These are phyloP conservation scores for Debaryomyces maramus DNA, from an alignment of 805 yeast genomes.

Conservation along the genomic window DNA sequence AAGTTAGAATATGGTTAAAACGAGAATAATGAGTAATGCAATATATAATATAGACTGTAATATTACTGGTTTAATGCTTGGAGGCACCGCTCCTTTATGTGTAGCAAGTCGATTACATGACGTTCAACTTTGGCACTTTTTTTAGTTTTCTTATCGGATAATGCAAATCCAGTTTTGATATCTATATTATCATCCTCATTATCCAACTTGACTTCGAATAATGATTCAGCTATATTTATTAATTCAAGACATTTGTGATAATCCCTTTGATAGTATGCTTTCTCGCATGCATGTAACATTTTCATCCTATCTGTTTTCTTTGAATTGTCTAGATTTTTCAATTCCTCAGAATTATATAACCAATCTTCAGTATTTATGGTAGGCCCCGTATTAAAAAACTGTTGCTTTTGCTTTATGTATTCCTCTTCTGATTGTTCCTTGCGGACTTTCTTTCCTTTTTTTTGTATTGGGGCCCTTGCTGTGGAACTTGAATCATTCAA, in stretches of 20 bases:
- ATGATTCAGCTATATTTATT: constrained; percentile 36
- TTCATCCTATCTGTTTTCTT: constrained; percentile 56
- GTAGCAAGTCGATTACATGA: constrained; percentile 52
- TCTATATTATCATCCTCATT: constrained; percentile 17
- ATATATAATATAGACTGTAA: background rate
- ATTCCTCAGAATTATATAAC: constrained; percentile 30
- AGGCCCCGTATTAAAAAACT: constrained; percentile 60
- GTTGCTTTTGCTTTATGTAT: constrained; percentile 49
- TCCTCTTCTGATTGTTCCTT: constrained; percentile 73
- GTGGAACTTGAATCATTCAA: background rate
- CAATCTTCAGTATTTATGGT: constrained; percentile 46
- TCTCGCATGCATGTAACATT: constrained; percentile 60
- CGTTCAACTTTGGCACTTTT: constrained; percentile 42
- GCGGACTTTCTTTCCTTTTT: constrained; percentile 39
- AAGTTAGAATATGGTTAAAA: constrained; percentile 41
- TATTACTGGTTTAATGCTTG: constrained; percentile 15
- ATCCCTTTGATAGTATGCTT: constrained; percentile 56
- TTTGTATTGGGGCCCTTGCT: background rate
- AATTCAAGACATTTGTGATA: constrained; percentile 52
- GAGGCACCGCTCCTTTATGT: constrained; percentile 42
- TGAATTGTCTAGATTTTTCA: constrained; percentile 28
- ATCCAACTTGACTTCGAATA: constrained; percentile 26
- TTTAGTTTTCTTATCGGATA: constrained; percentile 24
- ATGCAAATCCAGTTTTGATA: constrained; percentile 1
- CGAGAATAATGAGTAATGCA: constrained; percentile 9